These are phyloP conservation scores for Alnus glutinosa DNA, from an alignment of 306 rosid species.

Conservation along the genomic window DNA sequence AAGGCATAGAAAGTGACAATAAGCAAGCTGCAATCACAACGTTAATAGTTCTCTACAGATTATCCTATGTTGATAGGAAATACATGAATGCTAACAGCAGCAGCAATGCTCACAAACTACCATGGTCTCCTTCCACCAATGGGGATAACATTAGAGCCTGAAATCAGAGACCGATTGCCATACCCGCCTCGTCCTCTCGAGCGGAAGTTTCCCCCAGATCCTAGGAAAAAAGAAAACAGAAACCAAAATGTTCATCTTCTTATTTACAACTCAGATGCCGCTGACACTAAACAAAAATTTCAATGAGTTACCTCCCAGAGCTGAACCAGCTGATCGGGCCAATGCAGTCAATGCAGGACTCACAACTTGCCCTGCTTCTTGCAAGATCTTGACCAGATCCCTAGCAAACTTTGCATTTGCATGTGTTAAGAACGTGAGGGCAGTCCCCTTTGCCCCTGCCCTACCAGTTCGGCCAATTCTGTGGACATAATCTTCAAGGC, in stretches of 20 bases:
- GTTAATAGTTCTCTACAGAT: neutral
- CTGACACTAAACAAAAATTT: neutral
- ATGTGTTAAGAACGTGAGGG: conserved; percentile 78
- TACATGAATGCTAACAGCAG: conserved; percentile 4
- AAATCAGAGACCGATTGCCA: conserved; percentile 56
- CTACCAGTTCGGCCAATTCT: conserved; percentile 98
- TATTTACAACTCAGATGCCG: neutral
- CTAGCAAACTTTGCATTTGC: conserved; percentile 69
- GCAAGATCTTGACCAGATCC: conserved; percentile 76
- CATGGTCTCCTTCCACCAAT: conserved; percentile 66
- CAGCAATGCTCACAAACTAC: conserved; percentile 30
- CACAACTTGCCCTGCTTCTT: conserved; percentile 82
- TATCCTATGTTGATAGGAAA: neutral
- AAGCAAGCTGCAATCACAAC: neutral
- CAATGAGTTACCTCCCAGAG: conserved; percentile 52
- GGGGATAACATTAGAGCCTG: conserved; percentile 79
- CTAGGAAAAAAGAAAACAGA: conserved; percentile 30
- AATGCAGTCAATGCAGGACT: conserved; percentile 59
- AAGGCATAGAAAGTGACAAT: neutral
- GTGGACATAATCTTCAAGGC: conserved; percentile 97
- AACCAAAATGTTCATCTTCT: conserved; percentile 5
- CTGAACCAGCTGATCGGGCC: conserved; percentile 62
- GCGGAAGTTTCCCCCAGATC: conserved; percentile 68
- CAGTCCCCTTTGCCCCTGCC: conserved; percentile 97
- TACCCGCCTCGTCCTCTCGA: conserved; percentile 79